A percentile compares a stretch with the other conserved stretches of the same genome.
phyloP scores from a whole-genome alignment of 352 stramenopile species.

The Phytophthora pistaciae region DNA sequence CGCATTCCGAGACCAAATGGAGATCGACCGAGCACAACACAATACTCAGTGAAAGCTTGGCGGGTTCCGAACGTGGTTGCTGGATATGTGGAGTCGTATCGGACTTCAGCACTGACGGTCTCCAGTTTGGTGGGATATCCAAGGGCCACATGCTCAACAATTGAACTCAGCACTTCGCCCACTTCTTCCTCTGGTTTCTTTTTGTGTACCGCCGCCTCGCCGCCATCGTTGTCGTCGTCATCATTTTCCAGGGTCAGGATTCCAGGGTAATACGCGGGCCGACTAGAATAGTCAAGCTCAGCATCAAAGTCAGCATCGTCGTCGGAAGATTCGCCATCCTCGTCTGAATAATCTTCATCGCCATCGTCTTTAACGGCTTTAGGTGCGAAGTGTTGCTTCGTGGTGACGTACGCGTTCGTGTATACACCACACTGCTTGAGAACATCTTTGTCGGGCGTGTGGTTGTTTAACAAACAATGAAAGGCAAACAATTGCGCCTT shows the following conservation, averaged over 20 bases:
- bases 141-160: constrained; percentile 86
- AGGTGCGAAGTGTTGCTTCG: constrained; percentile 69
- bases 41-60: constrained; percentile 80
- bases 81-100: constrained; percentile 66
- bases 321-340: constrained; percentile 70
- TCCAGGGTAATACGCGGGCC: constrained; percentile 63
- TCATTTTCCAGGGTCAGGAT: constrained; percentile 60
- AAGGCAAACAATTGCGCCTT: constrained; percentile 91
- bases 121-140: constrained; percentile 72
- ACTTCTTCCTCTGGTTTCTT: constrained; percentile 80
- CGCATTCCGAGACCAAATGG: constrained; percentile 86
- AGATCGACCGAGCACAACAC: constrained; percentile 69
- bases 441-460: constrained; percentile 86
- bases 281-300: constrained; percentile 45
- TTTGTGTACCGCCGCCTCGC: constrained; percentile 43
- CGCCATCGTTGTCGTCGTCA: constrained; percentile 51
- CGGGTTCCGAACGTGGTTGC: constrained; percentile 55
- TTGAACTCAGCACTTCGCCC: constrained; percentile 73
- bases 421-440: constrained; percentile 89
- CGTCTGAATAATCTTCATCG: constrained; percentile 83
- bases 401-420: constrained; percentile 83
- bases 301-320: constrained; percentile 82
- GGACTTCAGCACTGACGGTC: constrained; percentile 44
- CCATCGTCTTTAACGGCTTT: constrained; percentile 65
- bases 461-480: constrained; percentile 89